Base-by-base conservation (phyloP, 2,329 filamentous ascomycete genomes). In the Talaromyces islandicus region DNA sequence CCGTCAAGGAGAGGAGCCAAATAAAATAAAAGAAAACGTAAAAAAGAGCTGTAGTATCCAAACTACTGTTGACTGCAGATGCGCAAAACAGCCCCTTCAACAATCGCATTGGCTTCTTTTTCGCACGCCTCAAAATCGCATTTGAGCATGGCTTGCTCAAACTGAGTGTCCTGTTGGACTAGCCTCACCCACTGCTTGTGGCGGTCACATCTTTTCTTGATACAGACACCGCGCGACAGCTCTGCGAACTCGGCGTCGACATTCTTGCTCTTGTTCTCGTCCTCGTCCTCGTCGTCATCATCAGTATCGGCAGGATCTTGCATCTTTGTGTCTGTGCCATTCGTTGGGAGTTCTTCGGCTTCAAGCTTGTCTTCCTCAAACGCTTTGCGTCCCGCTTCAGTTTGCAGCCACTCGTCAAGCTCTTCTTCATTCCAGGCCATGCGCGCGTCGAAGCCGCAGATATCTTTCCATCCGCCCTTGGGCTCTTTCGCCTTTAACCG, bases 181-280 rank as follows among this genome's bases (percentile, higher is more conserved):
- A 78, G 71, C 63, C 78, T 80, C 53, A 74, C 66, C 79, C 79
- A 80, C 58, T 77, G 75, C 57, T 76, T 76, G 62, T 81, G 79
- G 62, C 78, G 68, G 60, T 80, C 75, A 61, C 79, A 81, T 4
- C 77, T 72, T 60, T 79, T 80, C 67, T 78, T 78, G 25, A 72
- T 71, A 65, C 79, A 81, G 11, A 81, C 71, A 3, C 77, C 78
- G 10, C 74, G 73, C 21, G 71, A 69, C 14, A 76, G 64, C 56
- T 70, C 69, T 30, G 72, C 61, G 24, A 74, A 61, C 19, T 70
- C 68, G 35, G 71, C 69, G 14, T 70, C 43, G 32, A 41, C 51
- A 12, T 30, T 58, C 5, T 52, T 27, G 3, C 57, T 30, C n/a
- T 43, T 38, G 12, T 57, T 50, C 19, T 48, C 30, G 19, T 69